Percentiles rank a stretch among this genome's conserved stretches.
These are phyloP conservation scores for Candida glucosophila DNA, from an alignment of 1,139 yeast species.

Conservation along the genomic window DNA sequence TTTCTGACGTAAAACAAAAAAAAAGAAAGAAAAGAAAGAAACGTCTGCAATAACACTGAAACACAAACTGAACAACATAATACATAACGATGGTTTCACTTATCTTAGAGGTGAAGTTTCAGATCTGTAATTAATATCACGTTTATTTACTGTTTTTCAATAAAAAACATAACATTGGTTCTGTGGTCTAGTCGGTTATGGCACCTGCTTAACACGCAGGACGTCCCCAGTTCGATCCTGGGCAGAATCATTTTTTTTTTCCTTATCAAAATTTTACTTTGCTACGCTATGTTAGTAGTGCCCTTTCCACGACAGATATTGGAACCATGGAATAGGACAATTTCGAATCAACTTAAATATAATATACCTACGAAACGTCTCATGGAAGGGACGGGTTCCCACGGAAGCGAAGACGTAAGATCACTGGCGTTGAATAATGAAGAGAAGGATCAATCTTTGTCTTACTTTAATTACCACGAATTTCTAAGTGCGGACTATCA, in stretches of 20 bases:
- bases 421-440: too few relatives aligned
- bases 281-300: neutral
- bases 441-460: slow-evolving; percentile 8
- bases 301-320: neutral
- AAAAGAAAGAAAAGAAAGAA: too few relatives aligned
- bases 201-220: slow-evolving; percentile 99
- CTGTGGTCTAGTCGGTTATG: slow-evolving; percentile 98
- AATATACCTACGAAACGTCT: slow-evolving; percentile 10
- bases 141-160: too few relatives aligned
- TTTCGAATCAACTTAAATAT: too few relatives aligned
- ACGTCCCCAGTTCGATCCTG: slow-evolving; percentile 99
- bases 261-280: neutral
- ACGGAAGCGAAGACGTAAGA: neutral
- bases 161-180: too few relatives aligned
- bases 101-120: too few relatives aligned
- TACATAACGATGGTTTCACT: too few relatives aligned
- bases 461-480: slow-evolving; percentile 64
- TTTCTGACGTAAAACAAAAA: too few relatives aligned
- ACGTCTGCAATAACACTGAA: too few relatives aligned
- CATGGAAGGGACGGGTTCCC: slow-evolving; percentile 6
- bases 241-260: slow-evolving; percentile 49
- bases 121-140: too few relatives aligned
- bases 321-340: neutral
- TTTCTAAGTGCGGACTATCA: slow-evolving; percentile 31
- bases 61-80: too few relatives aligned